These are phyloP conservation scores for Ustilago shanxiensis DNA, from an alignment of 1,284 basidiomycete species.

Conservation along the genomic window DNA sequence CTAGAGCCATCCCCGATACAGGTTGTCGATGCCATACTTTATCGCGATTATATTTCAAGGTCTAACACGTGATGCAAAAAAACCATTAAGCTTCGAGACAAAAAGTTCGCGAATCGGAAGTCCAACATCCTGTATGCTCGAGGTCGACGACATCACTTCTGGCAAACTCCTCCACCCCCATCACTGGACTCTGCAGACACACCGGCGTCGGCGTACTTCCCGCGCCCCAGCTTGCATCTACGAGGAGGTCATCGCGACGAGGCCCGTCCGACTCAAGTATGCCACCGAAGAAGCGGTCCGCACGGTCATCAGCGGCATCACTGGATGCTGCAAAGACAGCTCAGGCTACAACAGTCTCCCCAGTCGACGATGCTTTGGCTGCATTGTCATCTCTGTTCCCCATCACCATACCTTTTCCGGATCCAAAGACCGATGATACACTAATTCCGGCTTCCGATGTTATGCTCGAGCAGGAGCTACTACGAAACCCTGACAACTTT, in stretches of 20 bases:
- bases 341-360: slow-evolving; percentile 8
- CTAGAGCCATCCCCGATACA: neutral
- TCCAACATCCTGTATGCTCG: neutral
- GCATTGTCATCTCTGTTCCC: slow-evolving; percentile 75
- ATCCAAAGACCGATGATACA: slow-evolving; percentile 80
- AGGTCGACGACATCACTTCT: slow-evolving; percentile 2
- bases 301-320: slow-evolving; percentile 13
- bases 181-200: neutral
- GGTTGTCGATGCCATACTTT: neutral
- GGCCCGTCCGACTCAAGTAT: slow-evolving; percentile 10
- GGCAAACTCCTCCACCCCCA: slow-evolving; percentile 1
- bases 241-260: neutral
- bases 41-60: slow-evolving; percentile 5
- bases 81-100: neutral
- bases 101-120: slow-evolving; percentile 48
- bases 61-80: slow-evolving; percentile 12
- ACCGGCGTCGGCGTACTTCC: neutral
- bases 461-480: slow-evolving; percentile 92
- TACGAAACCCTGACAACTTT: slow-evolving; percentile 90
- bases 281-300: slow-evolving; percentile 36
- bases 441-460: slow-evolving; percentile 84
- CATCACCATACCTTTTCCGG: slow-evolving; percentile 85
- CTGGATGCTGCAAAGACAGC: neutral
- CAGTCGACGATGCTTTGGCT: slow-evolving; percentile 23
- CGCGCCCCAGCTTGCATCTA: neutral